Base-by-base conservation (phyloP, 192 early-diverging fungal species). In the Coemansia nantahalensis region DNA sequence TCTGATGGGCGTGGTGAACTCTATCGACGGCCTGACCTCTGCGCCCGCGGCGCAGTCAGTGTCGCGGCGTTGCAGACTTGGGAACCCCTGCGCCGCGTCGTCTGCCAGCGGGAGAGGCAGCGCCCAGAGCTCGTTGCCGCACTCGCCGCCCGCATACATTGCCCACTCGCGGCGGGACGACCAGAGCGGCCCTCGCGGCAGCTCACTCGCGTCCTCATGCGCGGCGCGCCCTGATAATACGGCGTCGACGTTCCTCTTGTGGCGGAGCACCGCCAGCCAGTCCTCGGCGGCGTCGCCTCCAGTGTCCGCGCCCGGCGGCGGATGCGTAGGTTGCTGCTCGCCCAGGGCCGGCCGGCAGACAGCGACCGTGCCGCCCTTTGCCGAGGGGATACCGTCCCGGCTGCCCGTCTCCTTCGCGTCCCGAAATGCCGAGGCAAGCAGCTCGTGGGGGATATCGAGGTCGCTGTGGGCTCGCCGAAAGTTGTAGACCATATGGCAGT, bases 1-100 rank as follows among this genome's bases (percentile, higher is more conserved):
- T 17, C 64, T 43, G 26, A 75, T 59, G 1, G 59, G 54, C 8
- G 64, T 67, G n/a, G 64, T 59, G 45, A 75, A 59, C 60, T 67
- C 64, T 13, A 75, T 47, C 1, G 49, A 42, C 9, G 55, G 43
- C 5, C 2, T 13, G 16, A n/a, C 21, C 33, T 38, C 8, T 18
- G 19, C 35, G 16, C 2, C 24, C 16, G 3, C n/a, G 24, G 4
- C 41, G 12, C 5, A 34, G 12, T 24, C 31, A n/a, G 12, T 19
- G 16, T 14, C 21, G 39, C 53, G 32, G 33, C 32, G 37, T 15
- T n/a, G 39, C 56, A 58, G 39, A 24, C 56, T 58, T 10, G 56
- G 47, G 13, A 50, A 50, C 0, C 1, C 32, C 18, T 10, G 11
- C 5, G 13, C 16, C 16, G 8, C 31, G 32, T 65, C 62, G 4